Base-by-base conservation (phyloP, 441 rosid species). In the Populus trichocarpa region DNA sequence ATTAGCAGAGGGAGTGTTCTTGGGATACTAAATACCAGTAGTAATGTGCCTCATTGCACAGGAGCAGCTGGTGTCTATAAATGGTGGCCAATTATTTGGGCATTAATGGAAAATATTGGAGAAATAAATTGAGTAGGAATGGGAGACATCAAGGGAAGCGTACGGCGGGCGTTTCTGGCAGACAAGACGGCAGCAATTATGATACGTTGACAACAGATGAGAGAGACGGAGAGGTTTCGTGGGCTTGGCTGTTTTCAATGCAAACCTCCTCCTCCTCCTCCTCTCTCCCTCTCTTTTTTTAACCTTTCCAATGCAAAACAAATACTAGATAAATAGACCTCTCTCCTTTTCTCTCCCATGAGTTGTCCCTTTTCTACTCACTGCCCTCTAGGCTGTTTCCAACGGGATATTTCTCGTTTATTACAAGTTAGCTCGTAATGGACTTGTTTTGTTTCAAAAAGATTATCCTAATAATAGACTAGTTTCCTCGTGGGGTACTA, bases 351-450 rank as follows among this genome's bases (percentile, higher is more conserved):
- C 32, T 30, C 32, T 30, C 32, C 32, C 32, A 30, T 72, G 84
- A 79, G 81, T 42, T 84, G 84, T 84, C 84, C 35, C 65, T 81
- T 81, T 71, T 79, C 78, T 71, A 65, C 78, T 26, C 22, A 33
- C 61, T 53, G 61, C 22, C 61, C 32, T 30, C 32, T 3, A 3
- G 32, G 32, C 32, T 3, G 32, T 30, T 30, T 30, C 32, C 32
- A 30, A 30, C 32, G 32, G 32, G 32, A 30, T 30, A 30, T 30
- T 30, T 30, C 32, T 30, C 32, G 32, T 30, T 30, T 3, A 30
- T 30, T 30, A 30, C 32, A 30, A 30, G 32, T 30, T 30, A 30
- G 32, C 32, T 30, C 32, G 32, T 30, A 30, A 30, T 30, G 32
- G 3, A 30, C 32, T 30, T 30, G 32, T 30, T 30, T 30, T 30